Evolutionary conservation across 23 red algal genomes (phyloP).

Genomic region (Cyanidium caldarium): DNA sequence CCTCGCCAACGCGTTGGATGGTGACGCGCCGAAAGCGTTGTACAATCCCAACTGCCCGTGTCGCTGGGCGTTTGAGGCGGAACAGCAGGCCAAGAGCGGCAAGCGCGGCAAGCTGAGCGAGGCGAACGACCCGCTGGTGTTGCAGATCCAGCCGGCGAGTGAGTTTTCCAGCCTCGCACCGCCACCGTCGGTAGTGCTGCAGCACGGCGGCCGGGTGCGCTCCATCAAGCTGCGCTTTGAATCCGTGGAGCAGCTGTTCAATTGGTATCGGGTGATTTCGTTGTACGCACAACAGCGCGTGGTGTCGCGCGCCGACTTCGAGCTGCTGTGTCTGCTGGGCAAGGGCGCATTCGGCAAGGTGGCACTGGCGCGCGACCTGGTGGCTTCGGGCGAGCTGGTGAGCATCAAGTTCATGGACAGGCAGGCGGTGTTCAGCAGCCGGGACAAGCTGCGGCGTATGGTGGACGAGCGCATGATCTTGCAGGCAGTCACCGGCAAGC

Average conservation of each 20-base stretch:
- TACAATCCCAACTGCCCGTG: slow-evolving; percentile 1
- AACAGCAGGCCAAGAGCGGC: not conserved
- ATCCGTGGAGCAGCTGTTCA: slow-evolving; percentile 1
- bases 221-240: not conserved
- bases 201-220: not conserved
- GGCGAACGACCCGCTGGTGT: not conserved
- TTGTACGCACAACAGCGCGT: not conserved
- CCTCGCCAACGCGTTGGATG: too few relatives aligned
- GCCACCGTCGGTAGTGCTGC: not conserved
- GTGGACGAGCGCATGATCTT: slow-evolving; percentile 37
- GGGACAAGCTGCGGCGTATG: slow-evolving; percentile 35
- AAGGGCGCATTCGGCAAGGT: slow-evolving; percentile 63
- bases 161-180: not conserved
- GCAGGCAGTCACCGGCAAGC: slow-evolving; percentile 6
- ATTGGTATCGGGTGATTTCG: not conserved
- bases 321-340: slow-evolving; percentile 41
- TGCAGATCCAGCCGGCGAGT: not conserved
- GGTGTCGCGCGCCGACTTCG: slow-evolving; percentile 25
- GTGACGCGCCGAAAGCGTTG: too few relatives aligned
- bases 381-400: slow-evolving; percentile 26
- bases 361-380: slow-evolving; percentile 33
- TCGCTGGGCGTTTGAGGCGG: not conserved
- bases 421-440: slow-evolving; percentile 42
- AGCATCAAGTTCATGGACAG: slow-evolving; percentile 67
- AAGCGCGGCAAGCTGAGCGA: not conserved